Conservation (phyloP, 2,329 filamentous ascomycete genomes). For the Penicillium sclerotigenum region DNA sequence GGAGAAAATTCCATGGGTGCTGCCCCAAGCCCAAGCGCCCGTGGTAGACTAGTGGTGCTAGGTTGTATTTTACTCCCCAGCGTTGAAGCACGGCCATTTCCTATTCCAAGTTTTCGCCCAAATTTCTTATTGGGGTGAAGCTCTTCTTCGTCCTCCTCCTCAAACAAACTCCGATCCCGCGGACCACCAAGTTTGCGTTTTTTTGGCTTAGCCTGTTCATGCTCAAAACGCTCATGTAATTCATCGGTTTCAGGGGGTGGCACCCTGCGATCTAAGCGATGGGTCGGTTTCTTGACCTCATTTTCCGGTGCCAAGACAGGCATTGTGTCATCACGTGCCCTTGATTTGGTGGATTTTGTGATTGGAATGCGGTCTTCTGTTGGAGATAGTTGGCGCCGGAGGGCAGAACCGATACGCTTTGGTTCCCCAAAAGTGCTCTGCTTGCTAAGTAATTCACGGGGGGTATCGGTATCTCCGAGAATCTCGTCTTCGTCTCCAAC, state of each 20-base stretch:
- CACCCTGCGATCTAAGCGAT: slow-evolving; percentile 2
- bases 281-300: slow-evolving; percentile 4
- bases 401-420: slow-evolving; percentile 2
- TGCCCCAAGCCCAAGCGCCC: slow-evolving; percentile 38
- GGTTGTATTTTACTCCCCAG: slow-evolving; percentile 16
- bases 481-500: slow-evolving; percentile 27
- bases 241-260: slow-evolving; percentile 18
- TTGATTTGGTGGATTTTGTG: slow-evolving; percentile 8
- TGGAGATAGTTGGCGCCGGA: neutral
- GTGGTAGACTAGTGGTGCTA: slow-evolving; percentile 6
- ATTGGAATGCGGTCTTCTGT: slow-evolving; percentile 1
- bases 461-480: slow-evolving; percentile 7
- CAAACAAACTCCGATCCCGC: slow-evolving; percentile 65
- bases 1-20: slow-evolving; percentile 64
- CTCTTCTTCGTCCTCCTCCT: slow-evolving; percentile 53
- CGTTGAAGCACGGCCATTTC: slow-evolving; percentile 19
- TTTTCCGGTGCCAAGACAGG: neutral
- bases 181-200: slow-evolving; percentile 67
- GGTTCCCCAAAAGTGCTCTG: neutral
- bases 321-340: neutral
- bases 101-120: slow-evolving; percentile 26
- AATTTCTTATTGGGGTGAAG: slow-evolving; percentile 21
- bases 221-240: slow-evolving; percentile 21
- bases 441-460: neutral
- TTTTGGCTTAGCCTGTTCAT: slow-evolving; percentile 54